A percentile compares a stretch with the other conserved stretches of the same genome.
These are phyloP conservation scores for Alliaria petiolata DNA, from an alignment of 345 rosid species.

Conservation along the genomic window DNA sequence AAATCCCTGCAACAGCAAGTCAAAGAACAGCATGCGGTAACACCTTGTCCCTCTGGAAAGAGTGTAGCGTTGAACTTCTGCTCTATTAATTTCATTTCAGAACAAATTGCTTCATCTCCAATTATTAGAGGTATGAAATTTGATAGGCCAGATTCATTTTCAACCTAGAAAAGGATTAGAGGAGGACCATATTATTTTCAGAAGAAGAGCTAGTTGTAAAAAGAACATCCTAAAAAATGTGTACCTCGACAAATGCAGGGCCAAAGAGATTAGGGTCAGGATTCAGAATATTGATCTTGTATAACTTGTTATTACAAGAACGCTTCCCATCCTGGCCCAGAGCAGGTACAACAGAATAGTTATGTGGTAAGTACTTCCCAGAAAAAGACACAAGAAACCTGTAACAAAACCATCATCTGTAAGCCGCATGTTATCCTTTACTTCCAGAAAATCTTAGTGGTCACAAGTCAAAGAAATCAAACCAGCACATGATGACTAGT, in stretches of 20 bases:
- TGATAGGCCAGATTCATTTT: conserved; percentile 82
- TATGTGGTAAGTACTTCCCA: conserved; percentile 77
- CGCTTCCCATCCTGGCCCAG: conserved; percentile 35
- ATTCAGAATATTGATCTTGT: conserved; percentile 51
- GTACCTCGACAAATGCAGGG: conserved; percentile 95
- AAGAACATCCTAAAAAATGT: not conserved
- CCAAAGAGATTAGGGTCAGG: conserved; percentile 65
- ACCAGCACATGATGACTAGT: not conserved
- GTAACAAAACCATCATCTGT: conserved; percentile 29
- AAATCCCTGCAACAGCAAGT: conserved; percentile 43
- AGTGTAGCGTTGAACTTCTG: conserved; percentile 47
- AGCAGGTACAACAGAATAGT: conserved; percentile 49
- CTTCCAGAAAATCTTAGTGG: not conserved
- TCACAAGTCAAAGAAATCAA: not conserved
- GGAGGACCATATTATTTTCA: not conserved
- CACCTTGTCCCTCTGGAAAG: conserved; percentile 33
- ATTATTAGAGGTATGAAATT: conserved; percentile 83
- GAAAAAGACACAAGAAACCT: conserved; percentile 89
- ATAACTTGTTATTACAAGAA: conserved; percentile 52
- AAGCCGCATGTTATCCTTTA: not conserved
- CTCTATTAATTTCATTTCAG: conserved; percentile 68
- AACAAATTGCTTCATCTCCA: conserved; percentile 66
- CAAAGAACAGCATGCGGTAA: conserved; percentile 19
- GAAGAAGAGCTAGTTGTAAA: not conserved
- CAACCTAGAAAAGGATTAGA: conserved; percentile 55